A percentile compares a stretch with the other conserved stretches of the same genome.
These are phyloP conservation scores for Plasmodium cynomolgi DNA, from an alignment of 169 alveolate genomes.

Conservation along the genomic window DNA sequence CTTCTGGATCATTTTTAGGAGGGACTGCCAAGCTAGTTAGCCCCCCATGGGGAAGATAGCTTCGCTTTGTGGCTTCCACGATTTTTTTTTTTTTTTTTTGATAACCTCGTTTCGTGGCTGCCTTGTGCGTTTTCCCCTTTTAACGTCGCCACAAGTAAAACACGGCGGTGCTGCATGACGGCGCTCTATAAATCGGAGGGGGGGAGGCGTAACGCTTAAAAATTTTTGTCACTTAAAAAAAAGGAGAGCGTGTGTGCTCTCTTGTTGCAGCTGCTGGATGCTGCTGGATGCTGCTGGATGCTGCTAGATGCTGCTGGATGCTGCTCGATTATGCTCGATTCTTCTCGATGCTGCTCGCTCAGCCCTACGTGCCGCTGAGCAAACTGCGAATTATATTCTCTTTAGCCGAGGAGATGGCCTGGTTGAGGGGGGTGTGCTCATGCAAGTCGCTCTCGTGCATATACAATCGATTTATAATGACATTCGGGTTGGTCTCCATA, in stretches of 20 bases:
- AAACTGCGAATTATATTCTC: slow-evolving; percentile 60
- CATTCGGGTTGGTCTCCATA: slow-evolving; percentile 45
- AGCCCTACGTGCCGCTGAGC: slow-evolving; percentile 32
- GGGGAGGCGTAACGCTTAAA: neutral
- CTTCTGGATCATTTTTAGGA: neutral
- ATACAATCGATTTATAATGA: slow-evolving; percentile 32
- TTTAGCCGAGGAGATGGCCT: slow-evolving; percentile 67
- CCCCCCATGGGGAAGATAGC: neutral
- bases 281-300: neutral
- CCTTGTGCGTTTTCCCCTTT: neutral
- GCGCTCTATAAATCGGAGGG: neutral
- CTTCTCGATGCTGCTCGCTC: neutral
- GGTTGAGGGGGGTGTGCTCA: slow-evolving; percentile 48
- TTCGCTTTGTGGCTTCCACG: neutral
- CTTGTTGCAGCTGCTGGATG: neutral
- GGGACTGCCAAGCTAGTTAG: neutral
- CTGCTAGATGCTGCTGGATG: neutral
- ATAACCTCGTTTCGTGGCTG: neutral
- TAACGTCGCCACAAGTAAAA: neutral
- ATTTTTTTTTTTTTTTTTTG: no score
- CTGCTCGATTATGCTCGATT: no score
- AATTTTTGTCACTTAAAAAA: neutral
- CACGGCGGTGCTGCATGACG: neutral
- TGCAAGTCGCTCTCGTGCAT: slow-evolving; percentile 63
- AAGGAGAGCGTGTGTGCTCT: neutral